Percentiles rank a stretch among this genome's conserved stretches.
These are phyloP conservation scores for Colletotrichum euphorbiae DNA, from an alignment of 2,329 filamentous ascomycete species.

Conservation along the genomic window DNA sequence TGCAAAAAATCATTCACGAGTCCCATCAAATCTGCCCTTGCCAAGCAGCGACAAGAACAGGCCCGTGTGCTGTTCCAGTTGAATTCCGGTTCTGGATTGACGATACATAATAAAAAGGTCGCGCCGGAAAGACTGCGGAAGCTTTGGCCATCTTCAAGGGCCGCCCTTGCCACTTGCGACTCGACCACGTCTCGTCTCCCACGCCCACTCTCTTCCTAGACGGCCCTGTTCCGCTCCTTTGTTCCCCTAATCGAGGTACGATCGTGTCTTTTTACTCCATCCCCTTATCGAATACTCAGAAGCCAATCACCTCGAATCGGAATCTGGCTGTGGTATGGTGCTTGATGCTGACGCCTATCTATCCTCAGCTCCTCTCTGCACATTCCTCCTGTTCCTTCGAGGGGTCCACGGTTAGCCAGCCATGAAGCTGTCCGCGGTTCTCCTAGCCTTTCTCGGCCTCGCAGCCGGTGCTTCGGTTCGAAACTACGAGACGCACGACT, in stretches of 20 bases:
- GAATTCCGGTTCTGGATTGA: not conserved
- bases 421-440: constrained; percentile 65
- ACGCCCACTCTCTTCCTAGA: constrained; percentile 13
- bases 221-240: constrained; percentile 31
- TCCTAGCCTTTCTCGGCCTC: constrained; percentile 64
- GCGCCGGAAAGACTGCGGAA: constrained; percentile 17
- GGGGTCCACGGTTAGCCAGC: constrained; percentile 39
- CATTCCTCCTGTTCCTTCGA: constrained; percentile 23
- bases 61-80: not conserved
- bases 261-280: not conserved
- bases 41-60: constrained; percentile 19
- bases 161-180: constrained; percentile 38
- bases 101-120: not conserved
- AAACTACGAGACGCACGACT: constrained; percentile 85
- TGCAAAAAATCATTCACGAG: not conserved
- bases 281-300: not conserved
- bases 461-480: constrained; percentile 66
- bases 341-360: constrained; percentile 20
- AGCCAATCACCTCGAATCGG: not conserved
- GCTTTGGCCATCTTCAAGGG: constrained; percentile 39
- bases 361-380: constrained; percentile 16
- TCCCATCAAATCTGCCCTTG: constrained; percentile 6
- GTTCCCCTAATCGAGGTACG: constrained; percentile 36
- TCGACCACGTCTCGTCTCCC: constrained; percentile 38
- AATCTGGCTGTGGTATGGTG: constrained; percentile 9